Percentiles rank a stretch among this genome's conserved stretches.
Evolutionary conservation across 106 monocot genomes (phyloP).

Genomic region (Dioscorea zingiberensis): DNA sequence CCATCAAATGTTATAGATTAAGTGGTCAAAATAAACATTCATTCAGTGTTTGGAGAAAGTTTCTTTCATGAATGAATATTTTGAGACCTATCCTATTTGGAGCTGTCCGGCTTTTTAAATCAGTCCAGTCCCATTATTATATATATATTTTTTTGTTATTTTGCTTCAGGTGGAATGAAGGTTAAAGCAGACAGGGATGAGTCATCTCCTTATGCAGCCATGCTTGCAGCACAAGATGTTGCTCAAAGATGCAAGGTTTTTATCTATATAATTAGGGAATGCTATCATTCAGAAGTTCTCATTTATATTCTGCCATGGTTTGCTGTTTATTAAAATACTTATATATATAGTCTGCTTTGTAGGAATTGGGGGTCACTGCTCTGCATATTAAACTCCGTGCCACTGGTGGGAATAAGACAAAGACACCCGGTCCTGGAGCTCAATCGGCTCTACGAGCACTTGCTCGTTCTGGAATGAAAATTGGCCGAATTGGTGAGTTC

Average conservation of each 20-base stretch:
- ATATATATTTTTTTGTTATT: background rate
- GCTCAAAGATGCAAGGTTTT: conserved; percentile 55
- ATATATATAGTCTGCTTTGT: background rate
- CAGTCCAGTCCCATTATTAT: too few relatives aligned
- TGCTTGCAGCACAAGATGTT: conserved; percentile 84
- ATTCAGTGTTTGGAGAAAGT: too few relatives aligned
- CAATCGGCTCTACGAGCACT: conserved; percentile 70
- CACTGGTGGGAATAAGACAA: conserved; percentile 76
- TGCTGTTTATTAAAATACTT: too few relatives aligned
- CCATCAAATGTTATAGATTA: too few relatives aligned
- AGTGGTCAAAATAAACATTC: too few relatives aligned
- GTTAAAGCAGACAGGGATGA: conserved; percentile 79
- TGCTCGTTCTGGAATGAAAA: conserved; percentile 75
- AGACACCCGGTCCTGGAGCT: conserved; percentile 73
- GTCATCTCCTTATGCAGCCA: conserved; percentile 75
- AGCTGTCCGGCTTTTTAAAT: too few relatives aligned
- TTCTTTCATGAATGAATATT: too few relatives aligned
- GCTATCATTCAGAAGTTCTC: too few relatives aligned
- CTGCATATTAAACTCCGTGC: conserved; percentile 75
- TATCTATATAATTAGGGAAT: background rate
- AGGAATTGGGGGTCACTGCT: conserved; percentile 72
- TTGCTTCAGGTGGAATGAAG: conserved; percentile 67
- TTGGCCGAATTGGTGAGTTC: conserved; percentile 68
- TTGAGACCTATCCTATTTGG: too few relatives aligned
- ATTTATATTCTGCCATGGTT: too few relatives aligned